A percentile compares a stretch with the other conserved stretches of the same genome.
Conservation (phyloP, 495 filamentous ascomycete species). For the Penicillium lagena region DNA sequence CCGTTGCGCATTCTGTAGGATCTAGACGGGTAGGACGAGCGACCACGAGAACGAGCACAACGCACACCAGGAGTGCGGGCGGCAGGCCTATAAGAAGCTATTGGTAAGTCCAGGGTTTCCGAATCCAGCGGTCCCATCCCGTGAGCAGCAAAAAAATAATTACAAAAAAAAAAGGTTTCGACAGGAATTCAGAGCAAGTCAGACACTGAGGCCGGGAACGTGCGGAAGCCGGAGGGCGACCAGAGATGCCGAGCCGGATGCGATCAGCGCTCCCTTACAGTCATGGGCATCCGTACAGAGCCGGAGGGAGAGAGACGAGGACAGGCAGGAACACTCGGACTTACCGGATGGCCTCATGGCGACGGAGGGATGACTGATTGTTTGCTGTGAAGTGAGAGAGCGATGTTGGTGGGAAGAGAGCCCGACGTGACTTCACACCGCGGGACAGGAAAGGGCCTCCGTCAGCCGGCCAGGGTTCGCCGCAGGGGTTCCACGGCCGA, state of each 20-base stretch:
- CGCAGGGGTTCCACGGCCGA: too few species aligned
- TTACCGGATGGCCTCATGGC: neutral
- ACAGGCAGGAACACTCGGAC: conserved; percentile 9
- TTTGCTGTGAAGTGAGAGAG: too few species aligned
- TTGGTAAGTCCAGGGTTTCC: conserved; percentile 18
- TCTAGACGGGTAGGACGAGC: conserved; percentile 11
- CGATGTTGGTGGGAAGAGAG: too few species aligned
- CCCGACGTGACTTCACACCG: too few species aligned
- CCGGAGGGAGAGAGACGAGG: conserved; percentile 12
- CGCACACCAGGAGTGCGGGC: conserved; percentile 7
- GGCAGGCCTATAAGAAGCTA: conserved; percentile 10
- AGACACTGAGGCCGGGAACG: conserved; percentile 12
- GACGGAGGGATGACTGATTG: too few species aligned
- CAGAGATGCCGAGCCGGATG: conserved; percentile 9
- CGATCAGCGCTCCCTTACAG: conserved; percentile 2
- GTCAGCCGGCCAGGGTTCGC: too few species aligned
- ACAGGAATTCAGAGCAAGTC: conserved; percentile 10
- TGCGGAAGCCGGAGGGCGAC: conserved; percentile 17
- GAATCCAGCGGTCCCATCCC: conserved; percentile 13
- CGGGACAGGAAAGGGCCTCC: too few species aligned
- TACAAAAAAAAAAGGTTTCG: conserved; percentile 1
- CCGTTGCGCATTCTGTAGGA: conserved; percentile 9
- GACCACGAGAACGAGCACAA: conserved; percentile 8
- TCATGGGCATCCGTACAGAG: conserved; percentile 2
- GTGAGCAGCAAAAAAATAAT: conserved; percentile 8